Percentiles rank a stretch among this genome's conserved stretches.
phyloP scores from a whole-genome alignment of 495 filamentous ascomycete species.

The Penicillium paradoxum region DNA sequence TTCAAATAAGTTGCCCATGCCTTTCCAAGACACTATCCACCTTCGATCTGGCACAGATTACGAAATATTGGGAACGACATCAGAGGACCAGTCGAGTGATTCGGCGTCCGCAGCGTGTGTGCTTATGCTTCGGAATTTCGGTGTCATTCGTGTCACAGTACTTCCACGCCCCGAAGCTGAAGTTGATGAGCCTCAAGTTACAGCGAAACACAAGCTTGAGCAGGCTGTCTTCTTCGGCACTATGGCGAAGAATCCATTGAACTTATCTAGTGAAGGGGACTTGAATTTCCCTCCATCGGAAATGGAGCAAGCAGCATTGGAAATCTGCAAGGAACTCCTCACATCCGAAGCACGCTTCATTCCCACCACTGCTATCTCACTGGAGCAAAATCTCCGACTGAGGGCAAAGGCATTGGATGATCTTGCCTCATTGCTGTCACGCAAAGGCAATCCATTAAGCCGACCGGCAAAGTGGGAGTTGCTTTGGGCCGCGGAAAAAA shows the following conservation, averaged over 20 bases:
- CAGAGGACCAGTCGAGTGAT: slow-evolving; percentile 34
- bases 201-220: slow-evolving; percentile 82
- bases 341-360: slow-evolving; percentile 69
- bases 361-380: slow-evolving; percentile 60
- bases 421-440: slow-evolving; percentile 62
- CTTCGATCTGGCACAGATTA: slow-evolving; percentile 60
- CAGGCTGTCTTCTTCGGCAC: slow-evolving; percentile 90
- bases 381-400: slow-evolving; percentile 73
- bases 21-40: slow-evolving; percentile 81
- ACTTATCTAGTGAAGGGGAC: slow-evolving; percentile 61
- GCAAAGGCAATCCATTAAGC: slow-evolving; percentile 52
- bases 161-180: slow-evolving; percentile 25
- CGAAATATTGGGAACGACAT: slow-evolving; percentile 41
- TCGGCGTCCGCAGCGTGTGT: slow-evolving; percentile 58
- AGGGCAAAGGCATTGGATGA: slow-evolving; percentile 64
- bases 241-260: slow-evolving; percentile 71
- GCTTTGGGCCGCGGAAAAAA: slow-evolving; percentile 85
- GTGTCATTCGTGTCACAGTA: slow-evolving; percentile 64
- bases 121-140: slow-evolving; percentile 72
- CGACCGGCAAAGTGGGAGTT: slow-evolving; percentile 68
- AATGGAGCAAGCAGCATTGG: slow-evolving; percentile 69
- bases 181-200: slow-evolving; percentile 46
- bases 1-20: slow-evolving; percentile 47
- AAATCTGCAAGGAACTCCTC: slow-evolving; percentile 78
- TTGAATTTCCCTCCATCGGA: slow-evolving; percentile 61